Conservation (phyloP, 768 basidiomycete genomes). For the Leccinum disarticulatum region DNA sequence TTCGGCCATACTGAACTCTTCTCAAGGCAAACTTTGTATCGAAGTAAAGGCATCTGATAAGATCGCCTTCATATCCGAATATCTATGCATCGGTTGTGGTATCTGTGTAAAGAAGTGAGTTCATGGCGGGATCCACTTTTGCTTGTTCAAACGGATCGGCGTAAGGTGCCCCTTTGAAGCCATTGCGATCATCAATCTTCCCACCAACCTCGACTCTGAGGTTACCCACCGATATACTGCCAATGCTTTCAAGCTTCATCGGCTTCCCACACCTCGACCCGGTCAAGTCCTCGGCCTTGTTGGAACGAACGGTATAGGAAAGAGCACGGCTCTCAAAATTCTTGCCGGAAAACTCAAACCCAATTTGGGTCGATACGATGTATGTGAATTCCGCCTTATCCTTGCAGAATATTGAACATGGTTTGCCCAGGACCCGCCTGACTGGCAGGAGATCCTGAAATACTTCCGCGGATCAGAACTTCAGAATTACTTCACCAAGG, state of each 20-base stretch:
- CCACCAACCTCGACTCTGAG: conserved; percentile 93
- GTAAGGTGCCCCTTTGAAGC: conserved; percentile 97
- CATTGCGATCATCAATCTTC: conserved; percentile 97
- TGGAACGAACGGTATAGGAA: conserved; percentile 99
- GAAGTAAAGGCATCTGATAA: conserved; percentile 96
- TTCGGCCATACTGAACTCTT: background rate
- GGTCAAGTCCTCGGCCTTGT: conserved; percentile 99
- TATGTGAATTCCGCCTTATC: conserved; percentile 37
- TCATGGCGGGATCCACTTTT: background rate
- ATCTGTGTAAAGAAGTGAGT: conserved; percentile 99
- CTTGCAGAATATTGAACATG: background rate
- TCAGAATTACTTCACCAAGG: conserved; percentile 99
- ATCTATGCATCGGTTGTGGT: conserved; percentile 99
- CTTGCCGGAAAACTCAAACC: conserved; percentile 97
- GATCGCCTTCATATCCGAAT: conserved; percentile 98
- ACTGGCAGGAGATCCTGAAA: conserved; percentile 98
- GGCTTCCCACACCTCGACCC: conserved; percentile 93
- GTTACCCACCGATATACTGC: conserved; percentile 98
- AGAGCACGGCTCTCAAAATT: conserved; percentile 96
- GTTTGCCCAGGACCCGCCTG: conserved; percentile 79
- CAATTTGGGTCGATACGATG: conserved; percentile 95
- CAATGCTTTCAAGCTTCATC: conserved; percentile 98
- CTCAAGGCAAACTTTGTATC: conserved; percentile 91
- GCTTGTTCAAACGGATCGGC: conserved; percentile 3
- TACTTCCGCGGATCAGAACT: conserved; percentile 98